Conservation (phyloP, 2,329 filamentous ascomycete species). For the Colletotrichum acutatum region DNA sequence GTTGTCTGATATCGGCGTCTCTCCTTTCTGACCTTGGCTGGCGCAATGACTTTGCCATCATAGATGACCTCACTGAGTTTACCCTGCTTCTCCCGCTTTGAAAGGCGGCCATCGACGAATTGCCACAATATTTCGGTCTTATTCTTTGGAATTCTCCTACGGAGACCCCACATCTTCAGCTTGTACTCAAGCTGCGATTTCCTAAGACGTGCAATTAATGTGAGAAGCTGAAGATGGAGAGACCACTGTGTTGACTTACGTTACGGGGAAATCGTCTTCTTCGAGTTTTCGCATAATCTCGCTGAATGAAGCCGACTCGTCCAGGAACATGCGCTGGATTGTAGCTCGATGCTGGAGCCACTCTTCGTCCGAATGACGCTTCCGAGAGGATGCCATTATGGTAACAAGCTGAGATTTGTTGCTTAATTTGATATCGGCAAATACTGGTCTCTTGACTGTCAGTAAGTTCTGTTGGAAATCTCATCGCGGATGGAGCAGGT, state of each 20-base stretch:
- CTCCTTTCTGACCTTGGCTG: background rate
- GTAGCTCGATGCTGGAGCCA: background rate
- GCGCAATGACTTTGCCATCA: background rate
- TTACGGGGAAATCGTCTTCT: background rate
- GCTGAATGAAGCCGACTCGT: background rate
- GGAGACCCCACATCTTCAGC: slow-evolving; percentile 3
- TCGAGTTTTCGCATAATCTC: background rate
- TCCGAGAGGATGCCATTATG: background rate
- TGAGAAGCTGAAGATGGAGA: background rate
- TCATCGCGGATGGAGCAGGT: too few relatives aligned
- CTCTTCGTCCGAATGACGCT: background rate
- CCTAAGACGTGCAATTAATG: background rate
- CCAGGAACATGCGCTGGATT: background rate
- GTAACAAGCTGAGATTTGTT: background rate
- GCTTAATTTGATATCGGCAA: too few relatives aligned
- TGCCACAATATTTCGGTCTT: background rate
- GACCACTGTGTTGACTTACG: background rate
- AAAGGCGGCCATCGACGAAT: background rate
- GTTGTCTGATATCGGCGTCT: background rate
- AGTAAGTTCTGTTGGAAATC: too few relatives aligned
- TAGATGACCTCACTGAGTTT: slow-evolving; percentile 7
- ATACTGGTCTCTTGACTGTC: too few relatives aligned
- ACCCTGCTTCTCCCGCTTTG: background rate
- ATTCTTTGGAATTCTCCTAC: background rate
- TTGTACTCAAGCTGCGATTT: slow-evolving; percentile 22